Evolutionary conservation across 768 basidiomycete genomes (phyloP).

Genomic region (Heimioporus sp.): DNA sequence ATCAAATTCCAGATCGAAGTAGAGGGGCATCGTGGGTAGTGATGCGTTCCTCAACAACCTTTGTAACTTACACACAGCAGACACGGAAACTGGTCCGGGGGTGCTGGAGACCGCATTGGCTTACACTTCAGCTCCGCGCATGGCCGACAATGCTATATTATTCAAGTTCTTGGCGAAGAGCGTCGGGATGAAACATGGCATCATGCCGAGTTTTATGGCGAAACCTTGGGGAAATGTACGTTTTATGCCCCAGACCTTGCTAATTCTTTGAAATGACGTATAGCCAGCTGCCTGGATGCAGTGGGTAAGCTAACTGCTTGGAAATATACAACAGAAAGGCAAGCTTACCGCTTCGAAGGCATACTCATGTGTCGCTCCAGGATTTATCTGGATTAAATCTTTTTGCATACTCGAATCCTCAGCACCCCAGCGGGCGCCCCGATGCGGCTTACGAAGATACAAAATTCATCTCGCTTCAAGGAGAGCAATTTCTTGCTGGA

Average conservation of each 20-base stretch:
- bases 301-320: conserved; percentile 56
- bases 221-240: conserved; percentile 92
- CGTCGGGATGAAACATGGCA: conserved; percentile 81
- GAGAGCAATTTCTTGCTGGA: conserved; percentile 94
- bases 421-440: conserved; percentile 59
- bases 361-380: conserved; percentile 88
- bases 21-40: conserved; percentile 77
- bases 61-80: conserved; percentile 34
- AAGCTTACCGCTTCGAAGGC: conserved; percentile 41
- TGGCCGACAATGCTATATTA: conserved; percentile 89
- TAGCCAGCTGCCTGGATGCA: conserved; percentile 86
- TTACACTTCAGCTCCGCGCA: conserved; percentile 72
- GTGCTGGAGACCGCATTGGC: conserved; percentile 86
- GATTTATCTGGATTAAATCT: conserved; percentile 67
- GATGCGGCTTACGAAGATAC: conserved; percentile 80
- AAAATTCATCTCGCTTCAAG: conserved; percentile 77
- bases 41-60: neutral
- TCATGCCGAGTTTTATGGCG: conserved; percentile 97
- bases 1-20: conserved; percentile 71
- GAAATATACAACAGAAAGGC: conserved; percentile 10
- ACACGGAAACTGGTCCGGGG: conserved; percentile 92
- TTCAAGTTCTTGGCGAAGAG: conserved; percentile 95
- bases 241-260: conserved; percentile 5
- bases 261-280: conserved; percentile 4
- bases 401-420: conserved; percentile 69